Conservation (phyloP, 371 early-diverging fungal species). For the Smittium culicis region DNA sequence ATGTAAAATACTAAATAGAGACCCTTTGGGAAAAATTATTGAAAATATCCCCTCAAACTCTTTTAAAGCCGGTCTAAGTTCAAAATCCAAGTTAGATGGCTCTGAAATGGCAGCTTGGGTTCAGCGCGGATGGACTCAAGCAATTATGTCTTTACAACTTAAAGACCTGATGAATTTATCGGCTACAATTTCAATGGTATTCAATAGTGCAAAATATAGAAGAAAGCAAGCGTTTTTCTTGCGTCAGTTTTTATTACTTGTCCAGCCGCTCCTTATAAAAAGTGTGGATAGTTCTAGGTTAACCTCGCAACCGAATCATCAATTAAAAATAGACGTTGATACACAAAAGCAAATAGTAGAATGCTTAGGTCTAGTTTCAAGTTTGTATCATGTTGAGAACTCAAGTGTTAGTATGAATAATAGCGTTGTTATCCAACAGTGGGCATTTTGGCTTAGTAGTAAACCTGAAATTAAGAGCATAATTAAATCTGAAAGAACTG, state of each 20-base stretch:
- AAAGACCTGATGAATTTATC: slow-evolving; percentile 25
- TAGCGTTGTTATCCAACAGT: slow-evolving; percentile 1
- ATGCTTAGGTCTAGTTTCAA: slow-evolving; percentile 19
- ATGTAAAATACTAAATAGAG: neutral
- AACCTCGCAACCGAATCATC: neutral
- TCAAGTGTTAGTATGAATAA: neutral
- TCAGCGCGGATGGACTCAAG: slow-evolving; percentile 26
- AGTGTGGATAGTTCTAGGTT: neutral
- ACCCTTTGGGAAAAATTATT: too few species aligned
- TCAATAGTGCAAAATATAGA: slow-evolving; percentile 16
- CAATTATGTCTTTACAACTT: slow-evolving; percentile 15
- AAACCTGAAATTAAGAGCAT: slow-evolving; percentile 1
- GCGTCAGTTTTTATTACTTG: slow-evolving; percentile 28
- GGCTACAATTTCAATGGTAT: slow-evolving; percentile 18
- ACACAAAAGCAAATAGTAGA: slow-evolving; percentile 17
- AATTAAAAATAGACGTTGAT: neutral
- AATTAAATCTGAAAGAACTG: neutral
- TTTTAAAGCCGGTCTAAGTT: slow-evolving; percentile 5
- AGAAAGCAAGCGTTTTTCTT: slow-evolving; percentile 26
- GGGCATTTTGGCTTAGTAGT: slow-evolving; percentile 4
- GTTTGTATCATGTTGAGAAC: neutral
- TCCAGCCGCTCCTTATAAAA: slow-evolving; percentile 23
- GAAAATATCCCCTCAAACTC: slow-evolving; percentile 10
- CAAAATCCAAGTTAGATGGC: neutral
- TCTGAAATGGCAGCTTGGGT: slow-evolving; percentile 22